A percentile compares a stretch with the other conserved stretches of the same genome.
phyloP scores from a whole-genome alignment of 2,329 filamentous ascomycete species.

The Pseudonectria foliicola region DNA sequence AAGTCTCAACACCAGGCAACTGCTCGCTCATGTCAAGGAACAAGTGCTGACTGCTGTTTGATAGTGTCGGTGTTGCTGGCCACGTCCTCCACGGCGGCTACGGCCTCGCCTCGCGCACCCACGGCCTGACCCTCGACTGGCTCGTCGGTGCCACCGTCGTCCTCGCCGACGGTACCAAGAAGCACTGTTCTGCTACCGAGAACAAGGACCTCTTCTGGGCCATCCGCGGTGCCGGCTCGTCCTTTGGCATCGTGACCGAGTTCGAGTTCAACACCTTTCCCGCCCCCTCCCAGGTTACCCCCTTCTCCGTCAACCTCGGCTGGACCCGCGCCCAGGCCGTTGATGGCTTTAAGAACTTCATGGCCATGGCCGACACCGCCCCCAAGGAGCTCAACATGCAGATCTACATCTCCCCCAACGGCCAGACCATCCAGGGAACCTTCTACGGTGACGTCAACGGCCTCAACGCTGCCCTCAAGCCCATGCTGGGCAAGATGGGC shows the following conservation, averaged over 20 bases:
- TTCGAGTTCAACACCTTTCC: constrained; percentile 22
- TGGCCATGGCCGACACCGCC: constrained; percentile 15
- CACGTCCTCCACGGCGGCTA: constrained; percentile 25
- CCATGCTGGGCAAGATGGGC: constrained; percentile 14
- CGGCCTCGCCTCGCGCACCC: constrained; percentile 22
- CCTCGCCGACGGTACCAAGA: constrained; percentile 18
- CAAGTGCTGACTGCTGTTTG: too few species aligned
- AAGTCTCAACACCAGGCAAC: too few species aligned
- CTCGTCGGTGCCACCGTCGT: constrained; percentile 24
- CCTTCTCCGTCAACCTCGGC: constrained; percentile 14
- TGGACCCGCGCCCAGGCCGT: constrained; percentile 14
- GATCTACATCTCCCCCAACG: constrained; percentile 13
- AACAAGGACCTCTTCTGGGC: constrained; percentile 25
- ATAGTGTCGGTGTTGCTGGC: constrained; percentile 22
- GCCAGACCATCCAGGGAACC: constrained; percentile 20
- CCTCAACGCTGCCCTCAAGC: constrained; percentile 9
- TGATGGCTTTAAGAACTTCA: constrained; percentile 16
- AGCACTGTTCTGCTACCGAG: constrained; percentile 15
- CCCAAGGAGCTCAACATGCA: constrained; percentile 24
- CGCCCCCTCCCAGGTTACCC: constrained; percentile 13
- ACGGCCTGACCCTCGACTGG: constrained; percentile 23
- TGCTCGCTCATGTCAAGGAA: too few species aligned
- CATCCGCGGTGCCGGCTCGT: constrained; percentile 24
- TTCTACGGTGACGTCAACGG: constrained; percentile 19
- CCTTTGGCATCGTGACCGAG: constrained; percentile 25